Evolutionary conservation across 192 early-diverging fungal genomes (phyloP), one percentile per base, ranked within the genome.

Genomic region (Chytriomyces confervae): DNA sequence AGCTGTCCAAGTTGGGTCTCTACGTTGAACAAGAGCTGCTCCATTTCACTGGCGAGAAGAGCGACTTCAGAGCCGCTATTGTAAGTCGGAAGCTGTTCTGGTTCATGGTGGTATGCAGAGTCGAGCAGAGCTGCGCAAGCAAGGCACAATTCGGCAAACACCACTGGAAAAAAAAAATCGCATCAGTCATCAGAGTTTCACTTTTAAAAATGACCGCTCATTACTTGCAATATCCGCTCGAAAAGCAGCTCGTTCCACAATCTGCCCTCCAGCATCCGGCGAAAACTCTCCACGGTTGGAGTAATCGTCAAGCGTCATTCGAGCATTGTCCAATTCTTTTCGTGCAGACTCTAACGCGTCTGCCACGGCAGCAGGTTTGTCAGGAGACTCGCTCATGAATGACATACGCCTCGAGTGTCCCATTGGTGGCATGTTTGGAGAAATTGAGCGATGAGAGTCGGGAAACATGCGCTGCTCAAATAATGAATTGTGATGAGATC

Each of bases 111-210:
- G 36, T 20, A 45, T 36, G 46, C 45, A n/a, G 72, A 74, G 46
- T 74, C 72, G 20, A 74, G 13, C 8, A 74, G 24, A 7, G 61
- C 10, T 20, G 72, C 72, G 11, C 44, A 13, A 24, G 53, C n/a
- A 13, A 74, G 44, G 44, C 60, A 61, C 16, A 74, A 44, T 74
- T 74, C 60, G 13, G 72, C 72, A 74, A 43, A 74, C 7, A 48
- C 29, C 57, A 74, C 72, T 74, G 62, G n/a, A 36, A 36, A 36
- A 16, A 70, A 29, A 29, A n/a, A 29, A 5, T 16, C 44, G 43
- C 16, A 68, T 68, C 47, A 45, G 45, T 53, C 20, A 57, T 20
- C 13, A n/a, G 13, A 2, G 53, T n/a, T n/a, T 20, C 20, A 20
- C 13, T 13, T 2, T 57, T 57, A 20, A 57, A 57, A 57, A 57